These are phyloP conservation scores for Yueomyces sp. DNA, from an alignment of 805 yeast genomes.

Conservation along the genomic window DNA sequence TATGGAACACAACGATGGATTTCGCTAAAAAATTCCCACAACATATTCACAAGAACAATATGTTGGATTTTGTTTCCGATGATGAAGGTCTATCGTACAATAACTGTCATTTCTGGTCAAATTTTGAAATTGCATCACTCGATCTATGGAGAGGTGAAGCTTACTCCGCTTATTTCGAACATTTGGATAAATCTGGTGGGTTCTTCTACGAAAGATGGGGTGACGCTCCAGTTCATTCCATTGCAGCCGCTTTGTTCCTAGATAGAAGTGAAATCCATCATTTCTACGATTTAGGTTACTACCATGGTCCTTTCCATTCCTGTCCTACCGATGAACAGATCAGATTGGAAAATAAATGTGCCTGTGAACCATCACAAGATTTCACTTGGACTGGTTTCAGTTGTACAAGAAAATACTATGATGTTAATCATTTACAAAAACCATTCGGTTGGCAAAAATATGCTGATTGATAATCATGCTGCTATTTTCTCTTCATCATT, in stretches of 20 bases:
- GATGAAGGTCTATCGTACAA: conserved; percentile 65
- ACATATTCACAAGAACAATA: conserved; percentile 44
- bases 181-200: conserved; percentile 61
- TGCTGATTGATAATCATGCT: neutral
- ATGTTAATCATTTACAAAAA: conserved; percentile 35
- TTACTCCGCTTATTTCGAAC: conserved; percentile 52
- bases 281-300: conserved; percentile 72
- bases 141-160: conserved; percentile 61
- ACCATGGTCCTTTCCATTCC: conserved; percentile 60
- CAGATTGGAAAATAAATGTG: conserved; percentile 49
- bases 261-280: conserved; percentile 53
- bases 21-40: conserved; percentile 50
- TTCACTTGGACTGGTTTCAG: conserved; percentile 61
- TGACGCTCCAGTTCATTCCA: conserved; percentile 79
- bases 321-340: conserved; percentile 59
- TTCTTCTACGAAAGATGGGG: conserved; percentile 89
- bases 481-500: no score
- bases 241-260: conserved; percentile 64
- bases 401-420: conserved; percentile 50
- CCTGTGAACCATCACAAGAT: conserved; percentile 59
- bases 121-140: conserved; percentile 69
- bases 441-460: conserved; percentile 50
- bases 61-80: conserved; percentile 59
- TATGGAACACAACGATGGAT: conserved; percentile 62
- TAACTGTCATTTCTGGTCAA: conserved; percentile 81